Conservation (phyloP, 2,329 filamentous ascomycete species). For the Ascochyta rabiei region DNA sequence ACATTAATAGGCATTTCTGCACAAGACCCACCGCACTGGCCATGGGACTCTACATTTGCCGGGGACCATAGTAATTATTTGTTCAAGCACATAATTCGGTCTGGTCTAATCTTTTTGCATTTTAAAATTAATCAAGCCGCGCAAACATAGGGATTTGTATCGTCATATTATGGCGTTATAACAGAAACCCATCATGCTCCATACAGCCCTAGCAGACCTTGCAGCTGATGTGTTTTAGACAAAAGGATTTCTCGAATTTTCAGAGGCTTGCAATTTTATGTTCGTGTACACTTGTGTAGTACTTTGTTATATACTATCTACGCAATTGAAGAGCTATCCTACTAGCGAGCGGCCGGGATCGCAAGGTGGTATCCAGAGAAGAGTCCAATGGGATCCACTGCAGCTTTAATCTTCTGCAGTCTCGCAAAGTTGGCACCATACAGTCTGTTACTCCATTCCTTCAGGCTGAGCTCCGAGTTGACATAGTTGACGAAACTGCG, state of each 20-base stretch:
- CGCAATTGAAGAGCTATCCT: background rate
- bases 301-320: background rate
- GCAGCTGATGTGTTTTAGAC: too few species aligned
- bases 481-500: slow-evolving; percentile 28
- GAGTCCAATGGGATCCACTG: slow-evolving; percentile 16
- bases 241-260: background rate
- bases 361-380: slow-evolving; percentile 23
- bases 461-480: slow-evolving; percentile 20
- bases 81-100: too few species aligned
- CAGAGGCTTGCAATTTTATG: slow-evolving; percentile 11
- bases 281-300: background rate
- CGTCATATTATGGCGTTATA: too few species aligned
- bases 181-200: too few species aligned
- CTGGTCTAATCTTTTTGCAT: too few species aligned
- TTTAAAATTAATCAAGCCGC: too few species aligned
- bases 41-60: too few species aligned
- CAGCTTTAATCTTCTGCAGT: slow-evolving; percentile 23
- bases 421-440: slow-evolving; percentile 23
- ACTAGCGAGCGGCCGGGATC: background rate
- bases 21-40: too few species aligned
- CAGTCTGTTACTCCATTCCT: slow-evolving; percentile 24
- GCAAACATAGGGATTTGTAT: too few species aligned
- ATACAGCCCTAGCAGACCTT: too few species aligned
- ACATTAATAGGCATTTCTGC: too few species aligned
- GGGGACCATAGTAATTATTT: too few species aligned